Percentiles rank a stretch among this genome's conserved stretches.
Evolutionary conservation across 2,329 filamentous ascomycete genomes (phyloP).

Genomic region (Fusarium papillatum): DNA sequence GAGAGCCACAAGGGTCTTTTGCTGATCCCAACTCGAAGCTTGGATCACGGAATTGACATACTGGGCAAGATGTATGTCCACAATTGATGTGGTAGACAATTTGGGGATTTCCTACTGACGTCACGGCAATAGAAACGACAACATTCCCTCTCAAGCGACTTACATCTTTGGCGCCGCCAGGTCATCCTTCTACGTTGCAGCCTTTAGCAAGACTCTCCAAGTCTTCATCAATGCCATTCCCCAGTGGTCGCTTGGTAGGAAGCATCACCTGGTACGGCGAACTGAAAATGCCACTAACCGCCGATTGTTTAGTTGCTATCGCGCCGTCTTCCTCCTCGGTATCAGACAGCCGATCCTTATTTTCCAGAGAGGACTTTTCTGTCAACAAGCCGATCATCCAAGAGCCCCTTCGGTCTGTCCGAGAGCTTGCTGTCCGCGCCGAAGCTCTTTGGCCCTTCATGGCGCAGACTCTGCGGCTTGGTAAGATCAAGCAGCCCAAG

Average conservation of each 20-base stretch:
- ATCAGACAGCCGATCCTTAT: background rate
- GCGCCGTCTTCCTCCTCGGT: background rate
- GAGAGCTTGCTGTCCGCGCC: background rate
- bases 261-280: fast-evolving
- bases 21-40: background rate
- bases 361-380: background rate
- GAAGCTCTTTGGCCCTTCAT: background rate
- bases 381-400: background rate
- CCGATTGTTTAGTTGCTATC: background rate
- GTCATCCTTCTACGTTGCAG: background rate
- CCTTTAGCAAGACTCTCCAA: background rate
- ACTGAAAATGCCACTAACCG: background rate
- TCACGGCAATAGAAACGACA: background rate
- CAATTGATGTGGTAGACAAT: too few relatives aligned
- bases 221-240: background rate
- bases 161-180: background rate
- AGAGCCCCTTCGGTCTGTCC: background rate
- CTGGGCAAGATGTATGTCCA: background rate
- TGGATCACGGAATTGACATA: background rate
- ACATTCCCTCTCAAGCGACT: background rate
- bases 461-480: background rate
- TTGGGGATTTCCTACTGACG: too few relatives aligned
- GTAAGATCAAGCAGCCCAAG: background rate
- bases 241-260: background rate
- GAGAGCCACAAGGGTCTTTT: background rate